These are phyloP conservation scores for Epichloe gansuensis DNA, from an alignment of 2,329 filamentous ascomycete species.

Conservation along the genomic window DNA sequence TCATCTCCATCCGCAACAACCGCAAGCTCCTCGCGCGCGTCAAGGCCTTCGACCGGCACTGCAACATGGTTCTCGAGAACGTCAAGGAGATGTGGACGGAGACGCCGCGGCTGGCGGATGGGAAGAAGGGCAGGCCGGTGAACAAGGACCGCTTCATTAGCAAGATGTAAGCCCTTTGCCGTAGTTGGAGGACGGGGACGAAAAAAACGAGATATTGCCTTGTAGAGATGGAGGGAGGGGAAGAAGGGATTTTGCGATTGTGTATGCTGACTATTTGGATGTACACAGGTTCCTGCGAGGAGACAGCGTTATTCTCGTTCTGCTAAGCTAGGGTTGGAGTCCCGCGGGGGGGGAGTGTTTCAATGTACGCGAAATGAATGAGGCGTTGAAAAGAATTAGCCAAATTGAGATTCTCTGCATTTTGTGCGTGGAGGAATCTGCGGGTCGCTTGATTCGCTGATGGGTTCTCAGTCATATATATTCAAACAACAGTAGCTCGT, in stretches of 20 bases:
- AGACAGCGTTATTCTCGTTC: slow-evolving; percentile 76
- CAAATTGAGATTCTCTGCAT: not conserved
- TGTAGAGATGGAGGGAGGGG: no score
- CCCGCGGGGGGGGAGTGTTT: no score
- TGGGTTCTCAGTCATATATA: no score
- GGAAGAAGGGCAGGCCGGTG: slow-evolving; percentile 78
- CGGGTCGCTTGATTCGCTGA: no score
- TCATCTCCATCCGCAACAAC: slow-evolving; percentile 97
- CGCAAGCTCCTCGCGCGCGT: slow-evolving; percentile 93
- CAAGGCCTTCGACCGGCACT: slow-evolving; percentile 97
- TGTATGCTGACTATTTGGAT: not conserved
- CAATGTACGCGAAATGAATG: not conserved
- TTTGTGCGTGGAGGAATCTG: not conserved
- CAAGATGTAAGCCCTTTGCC: slow-evolving; percentile 56
- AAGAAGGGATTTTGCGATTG: not conserved
- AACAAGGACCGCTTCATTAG: slow-evolving; percentile 98
- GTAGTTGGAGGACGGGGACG: not conserved
- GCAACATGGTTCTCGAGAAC: slow-evolving; percentile 97
- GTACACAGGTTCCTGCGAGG: slow-evolving; percentile 65
- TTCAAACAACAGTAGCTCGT: no score
- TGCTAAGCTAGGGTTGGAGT: slow-evolving; percentile 49
- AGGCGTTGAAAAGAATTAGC: not conserved
- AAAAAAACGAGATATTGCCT: not conserved
- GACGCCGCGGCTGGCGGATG: slow-evolving; percentile 66
- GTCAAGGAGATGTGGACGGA: slow-evolving; percentile 98